A percentile compares a stretch with the other conserved stretches of the same genome.
These are phyloP conservation scores for Yamadazyma nakazawae DNA, from an alignment of 805 yeast species.

Conservation along the genomic window DNA sequence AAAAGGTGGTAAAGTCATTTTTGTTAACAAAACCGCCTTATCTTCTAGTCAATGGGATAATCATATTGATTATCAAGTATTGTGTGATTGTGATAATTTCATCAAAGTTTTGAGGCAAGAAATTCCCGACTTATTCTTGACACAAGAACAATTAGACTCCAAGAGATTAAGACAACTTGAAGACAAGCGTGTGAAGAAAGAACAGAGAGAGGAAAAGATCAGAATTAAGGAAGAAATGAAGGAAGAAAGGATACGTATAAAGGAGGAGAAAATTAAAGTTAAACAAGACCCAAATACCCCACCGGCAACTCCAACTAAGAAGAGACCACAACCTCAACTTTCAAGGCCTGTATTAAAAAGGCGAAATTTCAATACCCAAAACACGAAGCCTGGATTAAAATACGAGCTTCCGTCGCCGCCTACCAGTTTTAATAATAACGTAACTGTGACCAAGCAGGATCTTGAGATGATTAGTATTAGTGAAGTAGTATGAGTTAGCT, in stretches of 20 bases:
- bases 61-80: constrained; percentile 73
- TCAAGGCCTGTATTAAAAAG: constrained; percentile 20
- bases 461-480: neutral
- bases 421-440: constrained; percentile 29
- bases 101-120: constrained; percentile 51
- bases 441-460: constrained; percentile 12
- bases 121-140: constrained; percentile 60
- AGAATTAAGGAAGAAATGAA: constrained; percentile 9
- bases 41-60: constrained; percentile 62
- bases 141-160: constrained; percentile 49
- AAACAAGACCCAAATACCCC: constrained; percentile 11
- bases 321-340: neutral
- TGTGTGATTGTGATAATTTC: constrained; percentile 81
- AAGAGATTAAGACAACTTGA: constrained; percentile 28
- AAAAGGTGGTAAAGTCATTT: constrained; percentile 73
- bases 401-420: constrained; percentile 31
- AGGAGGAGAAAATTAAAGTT: constrained; percentile 3
- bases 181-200: constrained; percentile 12
- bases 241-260: neutral
- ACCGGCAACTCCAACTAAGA: constrained; percentile 14
- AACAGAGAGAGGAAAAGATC: constrained; percentile 8
- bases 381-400: constrained; percentile 11
- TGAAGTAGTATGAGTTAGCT: neutral
- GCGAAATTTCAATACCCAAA: constrained; percentile 14
- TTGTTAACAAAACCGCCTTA: constrained; percentile 68